phyloP scores from a whole-genome alignment of 768 basidiomycete genomes.

The Rhizopogon rudus region DNA sequence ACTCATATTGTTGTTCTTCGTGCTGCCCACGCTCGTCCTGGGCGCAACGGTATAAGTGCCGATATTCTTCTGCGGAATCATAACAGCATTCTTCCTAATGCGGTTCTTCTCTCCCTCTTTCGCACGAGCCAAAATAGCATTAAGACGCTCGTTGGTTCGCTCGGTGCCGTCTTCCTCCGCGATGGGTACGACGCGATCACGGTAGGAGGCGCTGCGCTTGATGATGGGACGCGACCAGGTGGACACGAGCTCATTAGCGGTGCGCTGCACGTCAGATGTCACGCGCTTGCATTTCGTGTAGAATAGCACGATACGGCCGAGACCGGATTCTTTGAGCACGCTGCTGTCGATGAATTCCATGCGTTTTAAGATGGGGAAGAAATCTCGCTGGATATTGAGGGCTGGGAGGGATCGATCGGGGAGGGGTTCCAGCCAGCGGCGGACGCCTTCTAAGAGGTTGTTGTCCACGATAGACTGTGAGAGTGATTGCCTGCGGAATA shows the following conservation, averaged over 20 bases:
- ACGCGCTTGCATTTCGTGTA: conserved; percentile 96
- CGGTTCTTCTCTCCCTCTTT: conserved; percentile 64
- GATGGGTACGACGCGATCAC: conserved; percentile 64
- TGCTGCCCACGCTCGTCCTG: conserved; percentile 45
- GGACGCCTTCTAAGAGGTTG: conserved; percentile 86
- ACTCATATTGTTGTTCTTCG: conserved; percentile 40
- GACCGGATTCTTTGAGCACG: conserved; percentile 85
- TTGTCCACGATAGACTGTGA: conserved; percentile 94
- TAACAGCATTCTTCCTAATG: conserved; percentile 74
- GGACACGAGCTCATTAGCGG: conserved; percentile 80
- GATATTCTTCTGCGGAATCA: conserved; percentile 73
- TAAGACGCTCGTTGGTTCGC: conserved; percentile 49
- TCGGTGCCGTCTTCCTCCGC: conserved; percentile 38
- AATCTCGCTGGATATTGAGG: conserved; percentile 90
- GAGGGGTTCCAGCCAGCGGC: conserved; percentile 91
- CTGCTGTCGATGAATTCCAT: conserved; percentile 91
- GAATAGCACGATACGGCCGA: conserved; percentile 88
- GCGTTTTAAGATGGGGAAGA: conserved; percentile 78
- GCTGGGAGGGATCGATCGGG: conserved; percentile 91
- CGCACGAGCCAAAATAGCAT: conserved; percentile 63
- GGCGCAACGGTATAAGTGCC: conserved; percentile 83
- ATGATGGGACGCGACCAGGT: conserved; percentile 90
- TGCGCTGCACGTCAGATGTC: conserved; percentile 71
- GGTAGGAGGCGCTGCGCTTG: conserved; percentile 80
- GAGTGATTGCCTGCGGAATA: conserved; percentile 58